Conservation (phyloP, 2,329 filamentous ascomycete species). For the Zymoseptoria pseudotritici region DNA sequence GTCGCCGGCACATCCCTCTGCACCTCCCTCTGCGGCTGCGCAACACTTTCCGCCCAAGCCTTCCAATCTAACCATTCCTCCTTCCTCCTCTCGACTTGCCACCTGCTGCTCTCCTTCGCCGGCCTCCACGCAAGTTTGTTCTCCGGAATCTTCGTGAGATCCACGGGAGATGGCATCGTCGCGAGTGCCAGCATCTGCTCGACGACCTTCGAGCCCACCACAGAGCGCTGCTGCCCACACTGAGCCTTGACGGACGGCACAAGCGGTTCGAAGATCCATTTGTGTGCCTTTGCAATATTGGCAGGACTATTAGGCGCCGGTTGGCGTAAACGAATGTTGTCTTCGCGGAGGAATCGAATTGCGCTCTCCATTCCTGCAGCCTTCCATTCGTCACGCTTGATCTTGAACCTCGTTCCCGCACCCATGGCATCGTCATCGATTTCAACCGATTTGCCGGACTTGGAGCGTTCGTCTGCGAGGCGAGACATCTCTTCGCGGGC, state of each 20-base stretch:
- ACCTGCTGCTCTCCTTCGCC: conserved; percentile 55
- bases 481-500: conserved; percentile 25
- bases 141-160: conserved; percentile 50
- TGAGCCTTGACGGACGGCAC: conserved; percentile 31
- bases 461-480: conserved; percentile 18
- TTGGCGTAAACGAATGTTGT: conserved; percentile 56
- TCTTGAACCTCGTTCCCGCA: conserved; percentile 62
- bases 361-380: conserved; percentile 56
- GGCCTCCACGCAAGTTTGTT: conserved; percentile 62
- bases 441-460: conserved; percentile 47
- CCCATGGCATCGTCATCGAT: conserved; percentile 60
- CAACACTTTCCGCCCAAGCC: conserved; percentile 5
- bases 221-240: conserved; percentile 24
- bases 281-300: conserved; percentile 32
- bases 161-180: conserved; percentile 49
- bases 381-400: conserved; percentile 62
- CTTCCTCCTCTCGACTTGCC: conserved; percentile 56
- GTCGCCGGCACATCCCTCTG: not conserved
- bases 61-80: conserved; percentile 54
- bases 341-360: conserved; percentile 60
- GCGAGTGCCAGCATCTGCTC: conserved; percentile 58
- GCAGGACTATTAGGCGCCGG: conserved; percentile 21
- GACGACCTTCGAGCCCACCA: conserved; percentile 58
- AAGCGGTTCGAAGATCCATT: conserved; percentile 60
- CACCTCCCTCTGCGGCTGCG: not conserved